Percentiles rank a stretch among this genome's conserved stretches.
Conservation (phyloP, 192 early-diverging fungal species). For the Coemansia sp. region DNA sequence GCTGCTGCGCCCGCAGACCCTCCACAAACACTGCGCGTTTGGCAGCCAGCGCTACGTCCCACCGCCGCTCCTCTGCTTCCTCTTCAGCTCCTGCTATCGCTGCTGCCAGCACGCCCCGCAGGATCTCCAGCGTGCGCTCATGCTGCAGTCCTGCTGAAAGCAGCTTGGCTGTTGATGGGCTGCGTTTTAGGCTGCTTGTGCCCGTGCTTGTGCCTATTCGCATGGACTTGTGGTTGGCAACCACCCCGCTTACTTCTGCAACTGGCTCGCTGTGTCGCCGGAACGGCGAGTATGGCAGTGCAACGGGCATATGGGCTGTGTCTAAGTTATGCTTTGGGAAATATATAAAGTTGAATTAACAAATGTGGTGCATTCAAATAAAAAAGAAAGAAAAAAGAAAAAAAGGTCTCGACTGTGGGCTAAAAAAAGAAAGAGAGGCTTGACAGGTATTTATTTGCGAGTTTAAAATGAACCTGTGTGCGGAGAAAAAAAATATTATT, state of each 20-base stretch:
- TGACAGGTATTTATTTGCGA: conserved; percentile 21
- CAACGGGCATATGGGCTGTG: conserved; percentile 1
- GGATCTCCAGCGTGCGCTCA: conserved; percentile 37
- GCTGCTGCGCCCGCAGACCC: conserved; percentile 34
- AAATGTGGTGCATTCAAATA: conserved; percentile 13
- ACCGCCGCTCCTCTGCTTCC: conserved; percentile 11
- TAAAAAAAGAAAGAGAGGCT: conserved; percentile 5
- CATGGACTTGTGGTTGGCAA: conserved; percentile 26
- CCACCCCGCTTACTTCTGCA: conserved; percentile 34
- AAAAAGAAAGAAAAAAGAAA: conserved; percentile 17
- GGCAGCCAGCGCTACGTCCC: conserved; percentile 16
- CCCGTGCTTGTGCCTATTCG: not conserved
- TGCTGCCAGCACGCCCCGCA: conserved; percentile 21
- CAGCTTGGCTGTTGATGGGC: not conserved
- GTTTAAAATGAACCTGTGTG: conserved; percentile 7
- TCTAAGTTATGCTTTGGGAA: not conserved
- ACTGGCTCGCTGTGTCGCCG: conserved; percentile 31
- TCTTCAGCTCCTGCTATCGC: conserved; percentile 7
- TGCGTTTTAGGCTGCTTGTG: not conserved
- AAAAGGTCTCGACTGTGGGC: not conserved
- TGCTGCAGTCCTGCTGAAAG: conserved; percentile 7
- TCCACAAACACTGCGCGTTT: conserved; percentile 18
- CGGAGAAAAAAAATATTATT: conserved; percentile 10
- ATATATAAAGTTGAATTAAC: not conserved
- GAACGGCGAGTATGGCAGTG: conserved; percentile 9